phyloP scores from a whole-genome alignment of 495 filamentous ascomycete species.

The Penicillium samsonianum region DNA sequence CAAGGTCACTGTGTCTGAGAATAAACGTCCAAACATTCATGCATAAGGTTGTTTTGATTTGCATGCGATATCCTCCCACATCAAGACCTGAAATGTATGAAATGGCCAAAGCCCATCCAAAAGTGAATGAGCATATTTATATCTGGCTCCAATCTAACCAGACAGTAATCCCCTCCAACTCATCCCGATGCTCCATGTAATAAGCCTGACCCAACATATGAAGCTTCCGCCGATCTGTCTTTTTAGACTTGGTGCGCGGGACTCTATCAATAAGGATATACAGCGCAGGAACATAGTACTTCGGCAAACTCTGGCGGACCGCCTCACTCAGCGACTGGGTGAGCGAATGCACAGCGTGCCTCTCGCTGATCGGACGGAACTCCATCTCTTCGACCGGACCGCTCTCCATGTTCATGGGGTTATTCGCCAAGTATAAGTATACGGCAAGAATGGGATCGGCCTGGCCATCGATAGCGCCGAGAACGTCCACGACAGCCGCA shows the following conservation, averaged over 20 bases:
- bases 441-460: slow-evolving; percentile 27
- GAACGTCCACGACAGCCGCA: slow-evolving; percentile 27
- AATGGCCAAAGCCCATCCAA: background rate
- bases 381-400: slow-evolving; percentile 20
- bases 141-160: slow-evolving; percentile 19
- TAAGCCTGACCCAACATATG: slow-evolving; percentile 25
- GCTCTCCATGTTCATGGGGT: slow-evolving; percentile 16
- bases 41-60: no score
- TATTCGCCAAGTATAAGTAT: slow-evolving; percentile 23
- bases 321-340: slow-evolving; percentile 10
- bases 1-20: no score
- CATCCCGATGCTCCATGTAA: slow-evolving; percentile 23
- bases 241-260: slow-evolving; percentile 46
- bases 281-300: slow-evolving; percentile 27
- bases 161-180: slow-evolving; percentile 18
- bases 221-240: slow-evolving; percentile 42
- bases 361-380: slow-evolving; percentile 18
- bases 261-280: slow-evolving; percentile 33
- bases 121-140: background rate
- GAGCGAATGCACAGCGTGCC: slow-evolving; percentile 8
- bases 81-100: background rate
- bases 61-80: no score
- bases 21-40: no score
- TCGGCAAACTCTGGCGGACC: slow-evolving; percentile 21
- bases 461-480: slow-evolving; percentile 25